Evolutionary conservation across 2,329 filamentous ascomycete species (phyloP).

Genomic region (Nemania serpens): DNA sequence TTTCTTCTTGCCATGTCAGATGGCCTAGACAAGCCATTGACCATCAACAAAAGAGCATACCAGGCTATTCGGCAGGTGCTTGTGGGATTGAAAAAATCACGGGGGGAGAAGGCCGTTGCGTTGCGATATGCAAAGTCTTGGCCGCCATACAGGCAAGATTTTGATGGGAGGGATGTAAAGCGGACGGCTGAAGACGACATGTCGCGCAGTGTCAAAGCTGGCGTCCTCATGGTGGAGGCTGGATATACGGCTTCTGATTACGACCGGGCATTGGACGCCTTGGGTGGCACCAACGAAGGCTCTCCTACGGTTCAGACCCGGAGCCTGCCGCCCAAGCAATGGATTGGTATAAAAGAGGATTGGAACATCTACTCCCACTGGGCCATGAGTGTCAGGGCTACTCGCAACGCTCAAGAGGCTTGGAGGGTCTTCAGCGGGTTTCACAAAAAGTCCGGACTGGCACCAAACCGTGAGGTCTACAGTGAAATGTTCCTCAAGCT

Average conservation of each 20-base stretch:
- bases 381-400: constrained; percentile 62
- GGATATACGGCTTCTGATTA: constrained; percentile 55
- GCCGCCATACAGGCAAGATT: constrained; percentile 63
- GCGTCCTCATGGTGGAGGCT: constrained; percentile 59
- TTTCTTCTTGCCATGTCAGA: constrained; percentile 58
- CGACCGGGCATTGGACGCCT: constrained; percentile 55
- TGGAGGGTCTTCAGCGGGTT: constrained; percentile 49
- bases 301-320: constrained; percentile 63
- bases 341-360: constrained; percentile 20
- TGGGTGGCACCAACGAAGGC: constrained; percentile 57
- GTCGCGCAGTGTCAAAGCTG: constrained; percentile 58
- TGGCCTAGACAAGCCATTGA: constrained; percentile 51
- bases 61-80: constrained; percentile 59
- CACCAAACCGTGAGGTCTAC: constrained; percentile 57
- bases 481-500: constrained; percentile 66
- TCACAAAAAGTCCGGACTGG: constrained; percentile 20
- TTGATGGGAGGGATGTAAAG: constrained; percentile 64
- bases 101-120: constrained; percentile 54
- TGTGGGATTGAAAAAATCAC: constrained; percentile 57
- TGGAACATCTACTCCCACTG: constrained; percentile 50
- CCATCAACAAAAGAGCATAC: constrained; percentile 58
- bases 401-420: constrained; percentile 64
- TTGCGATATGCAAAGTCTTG: constrained; percentile 56
- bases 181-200: constrained; percentile 56
- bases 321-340: constrained; percentile 43